phyloP scores from a whole-genome alignment of 225 moss, liverwort and hornwort genomes.

The Thuidium tamariscinum region DNA sequence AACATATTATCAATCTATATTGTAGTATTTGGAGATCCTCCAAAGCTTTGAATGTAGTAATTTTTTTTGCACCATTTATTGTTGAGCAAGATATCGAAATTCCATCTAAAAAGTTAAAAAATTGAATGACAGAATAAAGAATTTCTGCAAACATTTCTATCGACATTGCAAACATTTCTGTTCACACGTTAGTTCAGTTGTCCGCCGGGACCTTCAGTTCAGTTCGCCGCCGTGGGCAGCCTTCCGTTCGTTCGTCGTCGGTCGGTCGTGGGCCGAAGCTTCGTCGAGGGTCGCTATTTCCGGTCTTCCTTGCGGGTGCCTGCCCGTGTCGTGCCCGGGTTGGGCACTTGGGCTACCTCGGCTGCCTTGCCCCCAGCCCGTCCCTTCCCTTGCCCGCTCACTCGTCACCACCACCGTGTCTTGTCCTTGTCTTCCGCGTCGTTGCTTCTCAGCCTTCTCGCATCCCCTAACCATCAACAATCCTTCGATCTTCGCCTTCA shows the following conservation, averaged over 20 bases:
- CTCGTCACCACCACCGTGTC: not conserved
- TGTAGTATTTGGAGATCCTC: not conserved
- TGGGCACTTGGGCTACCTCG: not conserved
- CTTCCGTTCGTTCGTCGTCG: not conserved
- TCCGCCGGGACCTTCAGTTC: not conserved
- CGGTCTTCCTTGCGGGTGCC: not conserved
- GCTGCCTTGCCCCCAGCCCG: not conserved
- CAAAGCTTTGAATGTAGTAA: not conserved
- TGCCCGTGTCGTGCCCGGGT: not conserved
- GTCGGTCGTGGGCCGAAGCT: not conserved
- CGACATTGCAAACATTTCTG: not conserved
- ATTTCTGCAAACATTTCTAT: no score
- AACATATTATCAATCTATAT: not conserved
- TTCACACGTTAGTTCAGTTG: not conserved
- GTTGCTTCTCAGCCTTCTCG: not conserved
- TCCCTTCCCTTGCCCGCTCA: not conserved
- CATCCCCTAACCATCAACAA: not conserved
- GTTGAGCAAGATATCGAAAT: not conserved
- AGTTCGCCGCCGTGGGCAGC: no score
- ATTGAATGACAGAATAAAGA: not conserved
- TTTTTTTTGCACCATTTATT: not conserved
- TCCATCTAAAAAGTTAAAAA: no score
- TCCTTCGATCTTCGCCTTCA: not conserved
- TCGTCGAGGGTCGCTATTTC: not conserved
- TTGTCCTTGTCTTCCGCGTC: not conserved